Evolutionary conservation across 768 basidiomycete species (phyloP), one percentile per base, ranked within the genome.

Genomic region (Clitopilus passeckerianus): DNA sequence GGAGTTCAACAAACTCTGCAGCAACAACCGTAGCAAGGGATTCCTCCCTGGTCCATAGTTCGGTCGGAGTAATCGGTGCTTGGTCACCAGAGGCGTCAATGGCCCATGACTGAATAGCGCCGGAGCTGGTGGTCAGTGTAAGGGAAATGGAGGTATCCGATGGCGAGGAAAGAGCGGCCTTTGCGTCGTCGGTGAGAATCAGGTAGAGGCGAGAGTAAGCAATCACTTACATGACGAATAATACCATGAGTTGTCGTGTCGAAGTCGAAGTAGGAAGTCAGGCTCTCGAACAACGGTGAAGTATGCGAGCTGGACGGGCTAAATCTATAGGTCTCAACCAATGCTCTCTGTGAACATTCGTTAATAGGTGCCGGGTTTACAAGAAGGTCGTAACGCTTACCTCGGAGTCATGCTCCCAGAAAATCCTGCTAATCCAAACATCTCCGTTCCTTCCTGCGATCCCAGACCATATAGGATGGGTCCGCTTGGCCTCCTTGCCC

Each of bases 41-140:
- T 68, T 98, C 95, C 67, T 96, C 94, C 53, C 94, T 80, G 0
- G 81, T 82, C 93, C 93, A 96, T 27, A 80, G 76, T 27, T 84
- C 73, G 34, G 76, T 67, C 8, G 59, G 12, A 27, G 54, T 27
- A 18, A 12, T n/a, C 27, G 27, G 53, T n/a, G 27, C 30, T 1
- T 5, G 20, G 23, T 5, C 15, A 30, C 30, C 34, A n/a, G 14
- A 12, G 23, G 59, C n/a, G 27, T 83, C 76, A 22, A 82, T 79
- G 53, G 84, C 74, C 90, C 92, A 92, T 8, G 89, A 72, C 64
- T 94, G 89, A 24, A 95, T 65, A 4, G 90, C 77, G 9, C 92
- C 93, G 1, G 89, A 87, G n/a, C 83, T 82, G 0, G 90, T 90
- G 1, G 86, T 86, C 18, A 93, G 57, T 18, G 86, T 68, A 6